phyloP scores from a whole-genome alignment of 2,329 filamentous ascomycete species.

The Talaromyces sp. region DNA sequence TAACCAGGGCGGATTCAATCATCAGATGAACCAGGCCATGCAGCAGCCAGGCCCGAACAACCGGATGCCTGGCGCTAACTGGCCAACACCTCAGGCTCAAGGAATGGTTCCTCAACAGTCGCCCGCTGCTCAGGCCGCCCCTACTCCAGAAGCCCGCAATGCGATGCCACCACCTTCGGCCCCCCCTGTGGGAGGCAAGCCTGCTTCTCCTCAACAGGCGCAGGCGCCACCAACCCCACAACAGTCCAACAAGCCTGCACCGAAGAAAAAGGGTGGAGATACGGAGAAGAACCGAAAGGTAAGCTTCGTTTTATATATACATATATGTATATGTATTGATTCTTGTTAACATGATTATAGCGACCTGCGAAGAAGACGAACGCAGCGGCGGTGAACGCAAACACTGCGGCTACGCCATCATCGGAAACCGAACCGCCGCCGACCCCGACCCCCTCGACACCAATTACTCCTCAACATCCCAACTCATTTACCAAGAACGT shows the following conservation, averaged over 20 bases:
- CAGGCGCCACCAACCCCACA: conserved; percentile 59
- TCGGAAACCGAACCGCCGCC: conserved; percentile 45
- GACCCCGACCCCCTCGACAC: conserved; percentile 47
- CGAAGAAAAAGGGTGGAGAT: conserved; percentile 54
- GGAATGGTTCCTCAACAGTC: conserved; percentile 47
- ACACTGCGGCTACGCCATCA: conserved; percentile 39
- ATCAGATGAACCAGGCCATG: conserved; percentile 21
- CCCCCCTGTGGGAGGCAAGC: conserved; percentile 35
- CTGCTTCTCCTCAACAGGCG: conserved; percentile 41
- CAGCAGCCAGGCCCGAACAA: conserved; percentile 18
- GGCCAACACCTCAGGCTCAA: conserved; percentile 38
- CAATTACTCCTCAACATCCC: conserved; percentile 44
- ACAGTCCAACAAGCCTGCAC: conserved; percentile 54
- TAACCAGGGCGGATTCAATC: conserved; percentile 44
- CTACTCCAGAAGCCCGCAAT: conserved; percentile 55
- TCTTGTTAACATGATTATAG: conserved; percentile 21
- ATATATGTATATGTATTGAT: not conserved
- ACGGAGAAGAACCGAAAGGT: conserved; percentile 53
- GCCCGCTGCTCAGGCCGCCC: conserved; percentile 42
- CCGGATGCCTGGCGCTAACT: conserved; percentile 38
- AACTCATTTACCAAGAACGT: conserved; percentile 41
- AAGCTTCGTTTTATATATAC: conserved; percentile 17
- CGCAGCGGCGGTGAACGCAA: conserved; percentile 31
- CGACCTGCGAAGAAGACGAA: conserved; percentile 41
- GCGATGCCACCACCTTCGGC: conserved; percentile 48